Evolutionary conservation across 139 green algal species (phyloP), one percentile per base, ranked within the genome.

Genomic region (Desmodesmus armatus): DNA sequence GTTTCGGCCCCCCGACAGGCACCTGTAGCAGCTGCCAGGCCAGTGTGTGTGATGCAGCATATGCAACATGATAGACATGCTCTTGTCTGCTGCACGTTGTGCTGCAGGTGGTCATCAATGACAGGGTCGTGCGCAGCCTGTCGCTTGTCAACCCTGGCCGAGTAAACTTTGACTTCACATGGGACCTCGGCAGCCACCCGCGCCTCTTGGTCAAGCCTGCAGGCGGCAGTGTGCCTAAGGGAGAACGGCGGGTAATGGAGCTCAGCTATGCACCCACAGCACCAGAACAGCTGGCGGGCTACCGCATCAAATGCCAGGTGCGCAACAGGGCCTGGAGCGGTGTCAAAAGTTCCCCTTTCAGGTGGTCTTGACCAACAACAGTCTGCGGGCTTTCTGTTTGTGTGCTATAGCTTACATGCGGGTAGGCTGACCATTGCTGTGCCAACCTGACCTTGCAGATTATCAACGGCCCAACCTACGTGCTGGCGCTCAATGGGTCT

Each of bases 71-170:
- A 40, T 25, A 23, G 3, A 33, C n/a, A 19, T 74, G 21, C 37
- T 53, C n/a, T n/a, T n/a, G n/a, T n/a, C n/a, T n/a, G n/a, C n/a
- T n/a, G n/a, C 25, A 0, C 29, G 29, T 25, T 43, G 25, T 39
- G 40, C 25, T 71, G 55, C 86, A 94, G 89, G 93, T 97, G 31
- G 83, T 96, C 25, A 88, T 96, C 49, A 95, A 95, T 85, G 92
- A 96, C 87, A 86, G 87, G n/a, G 73, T 69, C 31, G 87, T 95
- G 6, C 86, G 83, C 25, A 74, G 89, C 23, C 33, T 97, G 37
- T 53, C 88, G 31, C 77, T 97, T 21, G 74, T 94, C 72, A 97
- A 97, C 88, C 88, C 85, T 39, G 92, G 93, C 13, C 63, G 78
- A 3, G 73, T 95, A 55, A 91, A 87, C 74, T 96, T 90, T 85